Base-by-base conservation (phyloP, 1,284 basidiomycete species). In the Cronartium quercuum region DNA sequence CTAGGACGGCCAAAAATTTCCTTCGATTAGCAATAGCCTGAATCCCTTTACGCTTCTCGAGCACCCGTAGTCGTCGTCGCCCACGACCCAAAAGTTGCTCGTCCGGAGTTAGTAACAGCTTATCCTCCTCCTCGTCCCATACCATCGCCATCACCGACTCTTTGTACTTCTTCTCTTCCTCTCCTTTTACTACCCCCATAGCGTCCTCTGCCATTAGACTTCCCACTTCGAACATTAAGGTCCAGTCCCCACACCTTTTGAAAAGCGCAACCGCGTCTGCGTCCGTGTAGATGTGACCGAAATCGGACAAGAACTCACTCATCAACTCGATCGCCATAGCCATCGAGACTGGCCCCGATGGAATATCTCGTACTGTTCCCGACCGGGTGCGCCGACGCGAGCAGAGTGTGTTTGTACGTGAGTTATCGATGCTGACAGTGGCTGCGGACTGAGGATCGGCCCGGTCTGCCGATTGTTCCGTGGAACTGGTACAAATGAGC, bases 181-280 rank as follows among this genome's bases (percentile, higher is more conserved):
- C 51, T 9, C 3, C 21, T 7, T 12, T 2, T 57, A 24, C 51
- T 29, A 57, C 13, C 21, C n/a, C 51, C 4, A 57, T 10, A 21
- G 34, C 21, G 15, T 70, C 68, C 10, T 61, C 24, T 37, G 24
- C 24, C 51, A 47, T 62, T n/a, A 70, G 38, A 18, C 58, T 70
- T 13, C 58, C 55, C 7, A 70, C 58, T 47, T 70, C 68, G 37
- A 70, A 70, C 58, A 70, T 61, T 58, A 70, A 18, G 29, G 68
- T 29, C 68, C 68, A 70, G 35, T 70, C 58, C 0, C 68, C 68
- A 63, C 68, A 70, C 63, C 63, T 57, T 29, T 62, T 18, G n/a
- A 70, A 60, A 35, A 70, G 68, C 35, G 40, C 21, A 21, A 41
- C 24, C 12, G 68, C 68, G 13, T 70, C 68, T 34, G 58, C 6